Evolutionary conservation across 345 rosid genomes (phyloP).

Genomic region (Microcos paniculata): DNA sequence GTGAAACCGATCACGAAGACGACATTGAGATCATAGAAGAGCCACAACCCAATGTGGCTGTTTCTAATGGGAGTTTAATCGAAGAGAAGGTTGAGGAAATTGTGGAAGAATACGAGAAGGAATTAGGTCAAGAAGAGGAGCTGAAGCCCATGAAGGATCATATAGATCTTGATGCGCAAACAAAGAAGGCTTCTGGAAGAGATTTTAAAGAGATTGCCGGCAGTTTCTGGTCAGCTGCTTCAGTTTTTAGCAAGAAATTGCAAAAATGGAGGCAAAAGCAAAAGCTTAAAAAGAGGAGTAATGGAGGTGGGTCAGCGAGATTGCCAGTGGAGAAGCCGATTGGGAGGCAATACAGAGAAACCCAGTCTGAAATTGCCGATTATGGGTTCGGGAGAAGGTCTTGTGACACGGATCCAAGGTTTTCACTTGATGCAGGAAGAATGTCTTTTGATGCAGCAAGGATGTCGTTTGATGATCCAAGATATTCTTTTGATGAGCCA

Average conservation of each 20-base stretch:
- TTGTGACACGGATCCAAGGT: slow-evolving; percentile 98
- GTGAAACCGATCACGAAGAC: slow-evolving; percentile 34
- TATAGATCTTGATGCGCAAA: slow-evolving; percentile 82
- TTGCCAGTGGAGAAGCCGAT: slow-evolving; percentile 96
- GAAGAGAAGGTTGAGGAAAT: slow-evolving; percentile 42
- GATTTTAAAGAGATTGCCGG: slow-evolving; percentile 77
- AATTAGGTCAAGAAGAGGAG: slow-evolving; percentile 49
- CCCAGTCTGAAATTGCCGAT: slow-evolving; percentile 97
- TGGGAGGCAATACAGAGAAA: slow-evolving; percentile 84
- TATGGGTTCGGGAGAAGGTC: slow-evolving; percentile 94
- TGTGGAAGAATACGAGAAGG: slow-evolving; percentile 34
- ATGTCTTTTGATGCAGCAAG: slow-evolving; percentile 70
- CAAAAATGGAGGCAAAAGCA: slow-evolving; percentile 97
- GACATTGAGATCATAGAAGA: slow-evolving; percentile 45
- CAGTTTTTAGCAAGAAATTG: slow-evolving; percentile 94
- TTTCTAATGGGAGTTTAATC: slow-evolving; percentile 38
- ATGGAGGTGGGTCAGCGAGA: slow-evolving; percentile 68
- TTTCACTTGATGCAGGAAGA: slow-evolving; percentile 69
- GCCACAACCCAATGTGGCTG: slow-evolving; percentile 33
- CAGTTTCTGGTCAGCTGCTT: slow-evolving; percentile 98
- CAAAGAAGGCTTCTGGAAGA: slow-evolving; percentile 68
- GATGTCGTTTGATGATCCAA: slow-evolving; percentile 83
- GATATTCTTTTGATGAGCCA: slow-evolving; percentile 92
- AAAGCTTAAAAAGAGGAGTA: slow-evolving; percentile 77
- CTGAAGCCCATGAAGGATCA: slow-evolving; percentile 85